Base-by-base conservation (phyloP, 1,284 basidiomycete species). In the Gymnopus androsaceus region DNA sequence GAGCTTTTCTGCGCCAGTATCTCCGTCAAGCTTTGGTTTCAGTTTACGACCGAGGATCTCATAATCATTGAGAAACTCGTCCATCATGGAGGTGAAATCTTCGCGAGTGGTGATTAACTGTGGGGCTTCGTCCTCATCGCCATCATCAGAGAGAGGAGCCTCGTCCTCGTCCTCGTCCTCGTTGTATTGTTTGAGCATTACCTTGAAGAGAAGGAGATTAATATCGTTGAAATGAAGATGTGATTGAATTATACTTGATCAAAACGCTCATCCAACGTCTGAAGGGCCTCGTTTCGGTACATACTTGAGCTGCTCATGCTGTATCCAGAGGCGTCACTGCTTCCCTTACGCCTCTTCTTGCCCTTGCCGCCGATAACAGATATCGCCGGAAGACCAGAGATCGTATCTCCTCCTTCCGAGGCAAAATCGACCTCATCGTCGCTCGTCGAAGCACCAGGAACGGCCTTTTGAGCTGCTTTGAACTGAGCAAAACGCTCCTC, bases 271-370 rank as follows among this genome's bases (percentile, higher is more conserved):
- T 99, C 97, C 27, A 99, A 79, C 4, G 87, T 88, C 44, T 90
- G 85, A 33, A 99, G 74, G 0, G 93, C 88, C 64, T 95, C 86
- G 65, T 94, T 99, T 38, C 97, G 83, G 74, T 87, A 93, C 91
- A 99, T 95, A 23, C 94, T 94, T 3, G 94, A 95, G 64, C 92
- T 95, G 67, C 90, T 96, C 96, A 99, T 98, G 68, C 90, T 93
- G 77, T 95, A 95, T 11, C 92, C 93, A 19, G 92, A 93, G 2
- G 91, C 92, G 63, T 94, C 88, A 41, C 90, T 92, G 1, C 84
- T 78, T 7, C 85, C 85, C 67, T 88, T 91, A 63, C 90, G 78
- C 63, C 78, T 69, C 57, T 86, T 76, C 61, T 87, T 78, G 64
- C 83, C 81, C 77, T 90, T 90, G 28, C 86, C 87, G 44, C 93